A percentile compares a stretch with the other conserved stretches of the same genome.
These are phyloP conservation scores for Mucor racemosus DNA, from an alignment of 371 early-diverging fungal genomes.

Conservation along the genomic window DNA sequence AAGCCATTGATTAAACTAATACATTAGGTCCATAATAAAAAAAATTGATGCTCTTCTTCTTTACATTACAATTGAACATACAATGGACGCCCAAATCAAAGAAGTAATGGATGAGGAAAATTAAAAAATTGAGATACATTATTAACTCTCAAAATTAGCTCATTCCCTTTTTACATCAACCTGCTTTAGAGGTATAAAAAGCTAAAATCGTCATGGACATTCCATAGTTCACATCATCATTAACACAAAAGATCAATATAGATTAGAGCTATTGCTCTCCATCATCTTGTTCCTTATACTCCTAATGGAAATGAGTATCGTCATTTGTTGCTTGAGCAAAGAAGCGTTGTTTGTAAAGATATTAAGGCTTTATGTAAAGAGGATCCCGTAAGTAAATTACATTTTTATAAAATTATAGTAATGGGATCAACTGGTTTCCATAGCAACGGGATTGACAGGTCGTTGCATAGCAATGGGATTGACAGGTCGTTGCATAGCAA, in stretches of 20 bases:
- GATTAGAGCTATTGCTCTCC: slow-evolving; percentile 80
- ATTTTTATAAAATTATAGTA: not conserved
- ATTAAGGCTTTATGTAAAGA: slow-evolving; percentile 74
- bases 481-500: not conserved
- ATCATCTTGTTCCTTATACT: slow-evolving; percentile 80
- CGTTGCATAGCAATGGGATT: not conserved
- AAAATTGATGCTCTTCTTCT: not conserved
- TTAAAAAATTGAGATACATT: not conserved
- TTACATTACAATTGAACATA: not conserved
- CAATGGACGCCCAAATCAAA: slow-evolving; percentile 35
- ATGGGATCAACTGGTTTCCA: not conserved
- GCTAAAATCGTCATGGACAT: not conserved
- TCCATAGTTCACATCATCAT: not conserved
- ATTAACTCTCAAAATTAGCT: slow-evolving; percentile 38
- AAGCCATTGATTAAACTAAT: not conserved
- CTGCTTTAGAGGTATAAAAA: slow-evolving; percentile 63
- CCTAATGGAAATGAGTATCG: slow-evolving; percentile 65
- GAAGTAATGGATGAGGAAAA: slow-evolving; percentile 12
- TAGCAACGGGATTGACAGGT: not conserved
- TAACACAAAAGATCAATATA: slow-evolving; percentile 25
- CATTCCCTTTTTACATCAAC: slow-evolving; percentile 66
- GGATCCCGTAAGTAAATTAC: slow-evolving; percentile 64
- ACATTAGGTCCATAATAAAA: not conserved
- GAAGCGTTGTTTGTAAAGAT: slow-evolving; percentile 63
- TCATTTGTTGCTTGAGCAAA: slow-evolving; percentile 63